Base-by-base conservation (phyloP, 148 eudicot species). In the Arbutus unedo region DNA sequence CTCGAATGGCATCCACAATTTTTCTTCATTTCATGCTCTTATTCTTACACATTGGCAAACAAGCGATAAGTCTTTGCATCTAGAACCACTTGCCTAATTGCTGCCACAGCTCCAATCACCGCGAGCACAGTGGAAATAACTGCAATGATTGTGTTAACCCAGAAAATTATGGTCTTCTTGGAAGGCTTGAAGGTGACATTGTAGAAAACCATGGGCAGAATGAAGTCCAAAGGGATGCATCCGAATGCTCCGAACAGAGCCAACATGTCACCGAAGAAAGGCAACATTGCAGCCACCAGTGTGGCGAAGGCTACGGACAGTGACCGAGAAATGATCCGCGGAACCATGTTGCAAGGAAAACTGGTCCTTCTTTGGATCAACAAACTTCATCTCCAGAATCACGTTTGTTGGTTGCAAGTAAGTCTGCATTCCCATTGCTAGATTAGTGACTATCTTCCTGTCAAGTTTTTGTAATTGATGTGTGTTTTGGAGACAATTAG, bases 251-350 rank as follows among this genome's bases (percentile, higher is more conserved):
- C 98, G 8, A 88, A 81, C 56, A 94, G 77, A 6, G 96, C 93
- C 88, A 90, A 88, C 54, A 93, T 87, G 83, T 94, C 98, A 41
- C 93, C 98, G 47, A 91, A 94, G 81, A 94, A 94, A 11, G 98
- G 96, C 4, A 94, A 79, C 96, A 94, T 91, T 7, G 92, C 98
- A 2, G 94, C 94, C 62, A 94, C 9, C 3, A 86, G 73, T 2
- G 94, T 89, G 18, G 93, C 91, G 23, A 86, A 13, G 49, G 88
- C 78, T 21, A 94, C 90, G 0, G 92, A 87, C 13, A 90, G 0
- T 6, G 98, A 94, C 79, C 94, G 83, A 5, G 85, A 82, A 19
- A 91, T 77, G 16, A 91, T 48, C 73, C 98, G 85, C 0, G 98
- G 92, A 44, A 88, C 68, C 2, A 86, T 85, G 68, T 93, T 93